Percentiles rank a stretch among this genome's conserved stretches.
phyloP scores from a whole-genome alignment of 257 asterid genomes.

The Euphrasia confusa region DNA sequence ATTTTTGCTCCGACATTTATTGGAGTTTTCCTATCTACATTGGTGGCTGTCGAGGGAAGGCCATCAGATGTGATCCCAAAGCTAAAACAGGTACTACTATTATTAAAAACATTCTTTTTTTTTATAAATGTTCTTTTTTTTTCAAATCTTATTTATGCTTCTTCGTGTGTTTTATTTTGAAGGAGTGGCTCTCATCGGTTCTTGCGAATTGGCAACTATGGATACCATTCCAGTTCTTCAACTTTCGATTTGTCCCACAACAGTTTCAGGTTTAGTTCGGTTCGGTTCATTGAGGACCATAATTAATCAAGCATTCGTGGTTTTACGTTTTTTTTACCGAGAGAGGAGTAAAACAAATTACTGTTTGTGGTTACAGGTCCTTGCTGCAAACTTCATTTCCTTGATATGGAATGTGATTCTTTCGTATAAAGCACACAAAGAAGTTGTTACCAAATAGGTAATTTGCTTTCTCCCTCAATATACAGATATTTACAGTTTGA shows the following conservation, averaged over 20 bases:
- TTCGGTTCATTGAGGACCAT: conserved; percentile 21
- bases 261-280: conserved; percentile 77
- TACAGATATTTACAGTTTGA: background rate
- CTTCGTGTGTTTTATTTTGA: conserved; percentile 2
- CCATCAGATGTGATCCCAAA: conserved; percentile 59
- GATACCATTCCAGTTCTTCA: conserved; percentile 86
- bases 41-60: conserved; percentile 67
- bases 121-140: background rate
- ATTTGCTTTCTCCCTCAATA: conserved; percentile 3
- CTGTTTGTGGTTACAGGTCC: conserved; percentile 55
- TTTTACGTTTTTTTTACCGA: background rate
- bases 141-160: background rate
- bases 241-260: conserved; percentile 87
- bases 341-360: background rate
- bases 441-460: conserved; percentile 65
- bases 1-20: conserved; percentile 66
- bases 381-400: conserved; percentile 80
- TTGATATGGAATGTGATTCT: conserved; percentile 83
- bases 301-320: background rate
- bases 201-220: conserved; percentile 89
- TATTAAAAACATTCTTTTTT: background rate
- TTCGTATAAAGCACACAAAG: conserved; percentile 89
- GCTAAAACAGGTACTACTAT: conserved; percentile 62
- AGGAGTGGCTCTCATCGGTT: conserved; percentile 91
- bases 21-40: conserved; percentile 53